Percentiles rank a stretch among this genome's conserved stretches.
Evolutionary conservation across 306 rosid genomes (phyloP).

Genomic region (Hippophae tibetana): DNA sequence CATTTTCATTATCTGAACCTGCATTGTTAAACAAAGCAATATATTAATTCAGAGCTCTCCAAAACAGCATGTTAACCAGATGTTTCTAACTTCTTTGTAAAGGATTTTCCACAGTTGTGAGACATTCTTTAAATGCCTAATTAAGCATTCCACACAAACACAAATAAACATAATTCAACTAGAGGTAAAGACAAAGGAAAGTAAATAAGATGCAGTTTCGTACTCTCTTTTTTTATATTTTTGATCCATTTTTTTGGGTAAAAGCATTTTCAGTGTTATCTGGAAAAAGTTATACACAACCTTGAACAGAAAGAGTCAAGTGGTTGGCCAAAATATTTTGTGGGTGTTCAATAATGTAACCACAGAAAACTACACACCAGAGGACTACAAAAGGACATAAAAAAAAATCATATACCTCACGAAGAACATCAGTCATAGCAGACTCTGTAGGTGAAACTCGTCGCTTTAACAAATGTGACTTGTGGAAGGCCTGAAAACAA

Average conservation of each 20-base stretch:
- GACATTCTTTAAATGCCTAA: neutral
- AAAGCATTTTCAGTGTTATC: neutral
- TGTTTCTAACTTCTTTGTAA: neutral
- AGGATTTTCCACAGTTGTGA: neutral
- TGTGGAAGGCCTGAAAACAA: slow-evolving; percentile 73
- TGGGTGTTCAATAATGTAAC: no score
- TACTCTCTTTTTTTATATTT: no score
- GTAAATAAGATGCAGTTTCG: neutral
- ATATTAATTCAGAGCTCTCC: neutral
- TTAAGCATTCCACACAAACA: no score
- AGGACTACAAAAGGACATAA: neutral
- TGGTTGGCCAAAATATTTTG: neutral
- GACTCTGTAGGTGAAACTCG: slow-evolving; percentile 99
- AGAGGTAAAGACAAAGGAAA: neutral
- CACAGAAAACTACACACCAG: neutral
- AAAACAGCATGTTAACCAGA: neutral
- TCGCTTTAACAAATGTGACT: slow-evolving; percentile 83
- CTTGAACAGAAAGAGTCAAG: neutral
- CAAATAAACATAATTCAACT: neutral
- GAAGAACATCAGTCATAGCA: slow-evolving; percentile 96
- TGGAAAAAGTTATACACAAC: neutral
- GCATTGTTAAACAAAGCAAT: slow-evolving; percentile 15
- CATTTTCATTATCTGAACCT: slow-evolving; percentile 96
- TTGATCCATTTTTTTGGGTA: no score
- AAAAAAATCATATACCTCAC: slow-evolving; percentile 54